Base-by-base conservation (phyloP, 108 stramenopile species). In the Pseudonitzschia multiseries region DNA sequence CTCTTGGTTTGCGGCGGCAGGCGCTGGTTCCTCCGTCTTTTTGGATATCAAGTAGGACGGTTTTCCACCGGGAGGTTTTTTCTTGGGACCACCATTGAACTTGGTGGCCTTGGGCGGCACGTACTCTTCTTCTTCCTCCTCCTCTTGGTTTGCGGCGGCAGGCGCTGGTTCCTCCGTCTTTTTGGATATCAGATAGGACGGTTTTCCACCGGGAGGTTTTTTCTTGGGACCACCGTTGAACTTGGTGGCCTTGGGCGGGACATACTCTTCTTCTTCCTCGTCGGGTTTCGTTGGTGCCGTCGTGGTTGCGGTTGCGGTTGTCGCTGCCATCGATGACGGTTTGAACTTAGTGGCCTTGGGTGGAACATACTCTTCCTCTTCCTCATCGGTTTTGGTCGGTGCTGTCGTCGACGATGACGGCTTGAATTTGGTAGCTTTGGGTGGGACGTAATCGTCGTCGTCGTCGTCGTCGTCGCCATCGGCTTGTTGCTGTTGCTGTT, bases 141-240 rank as follows among this genome's bases (percentile, higher is more conserved):
- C 46, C 2, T 18, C 18, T 2, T 48, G 4, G 18, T 14, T 18
- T 2, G 46, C 46, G 12, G 46, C 46, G 17, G 42, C 10, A n/a
- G 36, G 36, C 36, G 6, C 36, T 6, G 36, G 4, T 48, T 48
- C 46, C 14, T 14, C 46, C 46, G 17, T 14, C 26, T 56, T 56
- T 56, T 62, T 62, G 6, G 61, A 8, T 14, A 62, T 41, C 36
- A 62, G 36, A 40, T 62, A 62, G 33, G 61, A 40, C 20, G 61
- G 61, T 62, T 62, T 62, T 40, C 61, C 61, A 26, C 28, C 26
- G 15, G 61, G 29, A 33, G 61, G 32, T 17, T n/a, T 62, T 29
- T 62, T 62, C 0, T 62, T 33, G 54, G 24, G 26, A 4, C 9
- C 26, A n/a, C n/a, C n/a, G n/a, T n/a, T n/a, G n/a, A n/a, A n/a